These are phyloP conservation scores for Austropuccinia psidii DNA, from an alignment of 1,284 basidiomycete species.

Conservation along the genomic window DNA sequence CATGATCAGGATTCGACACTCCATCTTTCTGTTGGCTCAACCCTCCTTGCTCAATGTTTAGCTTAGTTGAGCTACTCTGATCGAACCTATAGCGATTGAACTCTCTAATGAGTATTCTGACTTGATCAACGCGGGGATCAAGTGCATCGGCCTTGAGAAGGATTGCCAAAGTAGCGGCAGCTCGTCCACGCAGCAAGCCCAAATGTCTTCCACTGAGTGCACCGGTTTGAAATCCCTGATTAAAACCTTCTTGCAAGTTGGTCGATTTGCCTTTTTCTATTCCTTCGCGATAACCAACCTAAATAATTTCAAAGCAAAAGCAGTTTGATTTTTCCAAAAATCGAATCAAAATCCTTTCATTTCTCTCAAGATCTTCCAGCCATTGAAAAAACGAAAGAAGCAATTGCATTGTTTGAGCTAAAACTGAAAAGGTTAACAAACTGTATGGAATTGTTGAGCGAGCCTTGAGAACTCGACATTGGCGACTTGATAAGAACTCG, in stretches of 20 bases:
- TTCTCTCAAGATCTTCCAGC: too few species aligned
- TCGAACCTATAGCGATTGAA: slow-evolving; percentile 10
- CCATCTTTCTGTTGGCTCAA: neutral
- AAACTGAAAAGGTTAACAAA: neutral
- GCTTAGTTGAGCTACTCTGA: neutral
- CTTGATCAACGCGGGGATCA: slow-evolving; percentile 6
- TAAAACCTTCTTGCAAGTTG: slow-evolving; percentile 16
- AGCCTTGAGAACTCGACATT: slow-evolving; percentile 22
- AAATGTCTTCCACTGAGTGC: slow-evolving; percentile 9
- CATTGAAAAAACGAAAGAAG: neutral
- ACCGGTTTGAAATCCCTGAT: slow-evolving; percentile 9
- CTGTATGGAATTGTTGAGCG: slow-evolving; percentile 16
- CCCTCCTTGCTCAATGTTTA: slow-evolving; percentile 4
- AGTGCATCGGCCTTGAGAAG: neutral
- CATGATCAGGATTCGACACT: neutral
- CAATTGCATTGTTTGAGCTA: neutral
- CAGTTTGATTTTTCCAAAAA: neutral
- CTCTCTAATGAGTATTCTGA: slow-evolving; percentile 6
- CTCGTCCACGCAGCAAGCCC: slow-evolving; percentile 20
- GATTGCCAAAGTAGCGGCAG: slow-evolving; percentile 2
- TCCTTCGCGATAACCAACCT: slow-evolving; percentile 31
- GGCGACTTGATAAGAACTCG: neutral
- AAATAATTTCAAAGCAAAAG: neutral
- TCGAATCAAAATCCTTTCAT: too few species aligned
- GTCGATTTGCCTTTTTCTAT: slow-evolving; percentile 2